Evolutionary conservation across 2,329 filamentous ascomycete genomes (phyloP).

Genomic region (Paradendryphiella salina): DNA sequence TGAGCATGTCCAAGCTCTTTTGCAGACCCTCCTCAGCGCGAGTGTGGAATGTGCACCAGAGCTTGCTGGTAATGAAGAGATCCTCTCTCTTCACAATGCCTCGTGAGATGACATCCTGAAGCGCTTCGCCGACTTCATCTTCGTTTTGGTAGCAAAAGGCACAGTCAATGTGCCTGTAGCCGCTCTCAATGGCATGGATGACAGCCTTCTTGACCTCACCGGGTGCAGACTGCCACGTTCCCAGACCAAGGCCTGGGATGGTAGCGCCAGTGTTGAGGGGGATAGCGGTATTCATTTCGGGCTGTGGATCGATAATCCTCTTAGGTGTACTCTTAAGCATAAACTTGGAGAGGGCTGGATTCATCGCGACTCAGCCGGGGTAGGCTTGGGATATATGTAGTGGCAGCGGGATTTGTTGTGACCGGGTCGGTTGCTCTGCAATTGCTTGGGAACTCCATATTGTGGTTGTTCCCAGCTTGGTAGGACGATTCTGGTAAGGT

Average conservation of each 20-base stretch:
- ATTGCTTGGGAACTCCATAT: conserved; percentile 15
- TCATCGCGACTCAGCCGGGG: conserved; percentile 33
- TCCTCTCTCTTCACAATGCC: conserved; percentile 75
- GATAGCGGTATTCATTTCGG: conserved; percentile 47
- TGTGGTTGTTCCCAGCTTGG: conserved; percentile 1
- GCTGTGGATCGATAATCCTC: conserved; percentile 43
- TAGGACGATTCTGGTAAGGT: conserved; percentile 4
- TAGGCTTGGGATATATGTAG: conserved; percentile 34
- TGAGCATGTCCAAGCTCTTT: conserved; percentile 71
- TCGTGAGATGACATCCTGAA: conserved; percentile 70
- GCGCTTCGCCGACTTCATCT: conserved; percentile 76
- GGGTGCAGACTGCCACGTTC: conserved; percentile 48
- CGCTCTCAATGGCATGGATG: conserved; percentile 53
- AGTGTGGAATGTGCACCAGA: conserved; percentile 79
- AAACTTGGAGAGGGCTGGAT: conserved; percentile 47
- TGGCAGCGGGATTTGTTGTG: conserved; percentile 10
- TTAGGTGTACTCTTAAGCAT: conserved; percentile 46
- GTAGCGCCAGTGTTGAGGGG: conserved; percentile 48
- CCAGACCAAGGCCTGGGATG: conserved; percentile 46
- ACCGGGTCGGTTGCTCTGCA: neutral
- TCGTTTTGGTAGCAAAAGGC: conserved; percentile 82
- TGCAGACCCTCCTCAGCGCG: conserved; percentile 67
- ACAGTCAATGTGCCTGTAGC: conserved; percentile 65
- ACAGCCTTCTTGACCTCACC: conserved; percentile 55
- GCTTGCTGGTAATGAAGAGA: conserved; percentile 81